Conservation (phyloP, 2,329 filamentous ascomycete species). For the Lachnellula suecica region DNA sequence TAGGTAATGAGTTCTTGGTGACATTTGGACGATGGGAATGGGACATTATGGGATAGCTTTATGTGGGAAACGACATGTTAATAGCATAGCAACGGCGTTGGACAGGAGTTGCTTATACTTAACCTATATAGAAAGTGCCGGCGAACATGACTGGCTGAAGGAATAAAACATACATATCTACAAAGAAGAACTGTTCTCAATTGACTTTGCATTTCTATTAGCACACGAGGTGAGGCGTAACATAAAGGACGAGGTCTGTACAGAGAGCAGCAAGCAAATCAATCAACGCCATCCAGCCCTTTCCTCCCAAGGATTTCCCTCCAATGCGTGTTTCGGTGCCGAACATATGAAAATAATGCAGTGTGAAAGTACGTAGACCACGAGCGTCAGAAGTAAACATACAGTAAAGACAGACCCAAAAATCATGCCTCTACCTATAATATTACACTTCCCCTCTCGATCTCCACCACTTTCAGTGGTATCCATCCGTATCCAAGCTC, state of each 20-base stretch:
- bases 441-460: neutral
- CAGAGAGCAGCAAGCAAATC: too few species aligned
- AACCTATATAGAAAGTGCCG: constrained; percentile 1
- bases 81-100: constrained; percentile 11
- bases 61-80: constrained; percentile 8
- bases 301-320: too few species aligned
- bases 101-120: neutral
- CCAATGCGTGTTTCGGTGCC: too few species aligned
- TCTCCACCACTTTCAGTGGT: neutral
- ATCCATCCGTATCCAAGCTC: constrained; percentile 22
- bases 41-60: neutral
- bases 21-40: constrained; percentile 5
- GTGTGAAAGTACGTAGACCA: neutral
- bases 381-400: neutral
- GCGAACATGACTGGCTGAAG: neutral
- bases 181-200: too few species aligned
- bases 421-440: neutral
- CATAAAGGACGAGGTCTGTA: too few species aligned
- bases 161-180: neutral
- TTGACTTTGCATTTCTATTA: too few species aligned
- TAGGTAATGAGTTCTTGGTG: neutral
- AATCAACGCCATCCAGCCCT: too few species aligned
- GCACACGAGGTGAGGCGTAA: too few species aligned
- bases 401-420: too few species aligned
- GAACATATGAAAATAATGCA: constrained; percentile 1